Base-by-base conservation (phyloP, 352 stramenopile genomes). In the Peronospora belbahrii region DNA sequence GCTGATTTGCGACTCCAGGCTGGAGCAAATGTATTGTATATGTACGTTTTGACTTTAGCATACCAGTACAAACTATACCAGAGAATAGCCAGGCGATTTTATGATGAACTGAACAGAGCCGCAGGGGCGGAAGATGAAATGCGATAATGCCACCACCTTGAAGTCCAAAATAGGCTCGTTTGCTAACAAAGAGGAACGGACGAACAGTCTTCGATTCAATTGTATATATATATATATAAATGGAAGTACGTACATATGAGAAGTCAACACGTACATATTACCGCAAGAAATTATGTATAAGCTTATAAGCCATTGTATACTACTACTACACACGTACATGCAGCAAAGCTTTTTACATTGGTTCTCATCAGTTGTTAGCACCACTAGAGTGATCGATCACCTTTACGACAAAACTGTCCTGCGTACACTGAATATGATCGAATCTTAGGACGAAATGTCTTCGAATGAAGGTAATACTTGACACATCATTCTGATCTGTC, bases 101-200 rank as follows among this genome's bases (percentile, higher is more conserved):
- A 41, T 41, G 46, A 50, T 39, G 40, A 38, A 42, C 31, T 40
- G 49, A 40, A 65, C 51, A 65, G 52, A 65, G 33, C 42, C 56
- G 45, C 32, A 43, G 45, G 46, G 56, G 45, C 36, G 56, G 45
- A 65, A 62, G 46, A 65, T 56, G 31, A 65, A 59, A n/a, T 53
- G 45, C 51, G 56, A 41, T 51, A 65, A 48, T 40, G 52, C 37
- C 52, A 9, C n/a, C n/a, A n/a, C n/a, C n/a, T n/a, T n/a, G n/a
- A n/a, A n/a, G n/a, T n/a, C n/a, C n/a, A 32, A 49, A 59, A 23
- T 18, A 4, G 24, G 17, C 32, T 45, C 24, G 48, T 27, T 31
- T 28, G 50, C 10, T 14, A 2, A 38, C 18, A 23, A 6, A 23
- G 28, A 33, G 28, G 24, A 28, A 10, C 24, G 24, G 8, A n/a